Evolutionary conservation across 2,329 filamentous ascomycete species (phyloP).

Genomic region (Zymoseptoria pseudotritici): DNA sequence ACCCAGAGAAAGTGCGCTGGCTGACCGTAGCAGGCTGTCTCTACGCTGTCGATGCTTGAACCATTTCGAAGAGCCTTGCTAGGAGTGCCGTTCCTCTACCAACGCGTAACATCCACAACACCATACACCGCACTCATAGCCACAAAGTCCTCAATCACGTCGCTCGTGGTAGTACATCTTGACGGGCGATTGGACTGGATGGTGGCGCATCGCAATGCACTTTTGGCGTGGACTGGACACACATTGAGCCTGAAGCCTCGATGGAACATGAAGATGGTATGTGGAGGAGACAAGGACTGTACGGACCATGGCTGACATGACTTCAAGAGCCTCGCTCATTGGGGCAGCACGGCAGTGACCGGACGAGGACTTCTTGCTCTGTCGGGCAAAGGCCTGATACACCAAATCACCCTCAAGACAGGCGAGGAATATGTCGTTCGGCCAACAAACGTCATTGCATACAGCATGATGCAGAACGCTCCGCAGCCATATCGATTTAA

Average conservation of each 20-base stretch:
- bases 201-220: conserved; percentile 73
- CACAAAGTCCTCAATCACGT: conserved; percentile 77
- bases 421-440: conserved; percentile 89
- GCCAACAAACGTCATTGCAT: conserved; percentile 83
- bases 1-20: not conserved
- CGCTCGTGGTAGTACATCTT: conserved; percentile 79
- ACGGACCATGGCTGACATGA: conserved; percentile 30
- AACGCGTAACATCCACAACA: conserved; percentile 76
- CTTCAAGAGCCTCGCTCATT: conserved; percentile 65
- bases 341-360: conserved; percentile 84
- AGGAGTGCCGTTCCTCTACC: conserved; percentile 91
- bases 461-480: conserved; percentile 64
- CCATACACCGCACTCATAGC: conserved; percentile 84
- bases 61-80: conserved; percentile 72
- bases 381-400: conserved; percentile 79
- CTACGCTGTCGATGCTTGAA: conserved; percentile 78
- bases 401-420: conserved; percentile 70
- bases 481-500: conserved; percentile 84
- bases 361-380: conserved; percentile 81
- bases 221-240: conserved; percentile 95
- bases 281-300: not conserved
- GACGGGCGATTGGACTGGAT: conserved; percentile 96
- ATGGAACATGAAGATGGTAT: conserved; percentile 62
- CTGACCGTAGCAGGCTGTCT: conserved; percentile 58
- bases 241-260: conserved; percentile 69